Conservation (phyloP, 1,284 basidiomycete genomes). For the Ceratobasidium papillatum region DNA sequence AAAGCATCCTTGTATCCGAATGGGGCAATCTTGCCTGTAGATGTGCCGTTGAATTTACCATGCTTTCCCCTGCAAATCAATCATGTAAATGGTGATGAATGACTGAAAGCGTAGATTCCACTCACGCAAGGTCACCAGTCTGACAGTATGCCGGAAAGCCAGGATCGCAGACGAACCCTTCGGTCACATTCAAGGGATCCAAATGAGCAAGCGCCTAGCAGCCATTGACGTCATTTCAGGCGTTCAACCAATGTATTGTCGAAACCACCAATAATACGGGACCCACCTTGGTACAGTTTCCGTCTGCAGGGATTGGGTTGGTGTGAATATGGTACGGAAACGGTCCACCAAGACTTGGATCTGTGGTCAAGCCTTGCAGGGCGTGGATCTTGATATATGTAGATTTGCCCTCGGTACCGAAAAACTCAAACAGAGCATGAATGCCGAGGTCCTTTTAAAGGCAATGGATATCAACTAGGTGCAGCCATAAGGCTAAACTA, state of each 20-base stretch:
- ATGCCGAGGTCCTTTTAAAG: conserved; percentile 7
- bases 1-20: conserved; percentile 45
- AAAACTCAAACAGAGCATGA: conserved; percentile 27
- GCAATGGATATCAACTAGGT: too few species aligned
- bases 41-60: conserved; percentile 46
- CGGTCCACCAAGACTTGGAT: neutral
- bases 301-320: conserved; percentile 44
- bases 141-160: conserved; percentile 47
- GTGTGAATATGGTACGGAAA: conserved; percentile 46
- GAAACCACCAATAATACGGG: too few species aligned
- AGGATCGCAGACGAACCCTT: conserved; percentile 46
- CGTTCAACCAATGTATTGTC: too few species aligned
- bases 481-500: too few species aligned
- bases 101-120: neutral
- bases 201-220: conserved; percentile 47
- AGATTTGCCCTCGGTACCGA: conserved; percentile 22
- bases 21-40: conserved; percentile 30
- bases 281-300: conserved; percentile 42
- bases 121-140: conserved; percentile 46
- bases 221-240: neutral
- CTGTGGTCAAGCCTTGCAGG: conserved; percentile 2
- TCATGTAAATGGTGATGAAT: neutral
- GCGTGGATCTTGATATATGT: conserved; percentile 35
- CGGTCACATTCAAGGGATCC: conserved; percentile 46
- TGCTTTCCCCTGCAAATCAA: conserved; percentile 46